phyloP scores from a whole-genome alignment of 2,329 filamentous ascomycete genomes.

The Dryadomyces quercus-mongolicae region DNA sequence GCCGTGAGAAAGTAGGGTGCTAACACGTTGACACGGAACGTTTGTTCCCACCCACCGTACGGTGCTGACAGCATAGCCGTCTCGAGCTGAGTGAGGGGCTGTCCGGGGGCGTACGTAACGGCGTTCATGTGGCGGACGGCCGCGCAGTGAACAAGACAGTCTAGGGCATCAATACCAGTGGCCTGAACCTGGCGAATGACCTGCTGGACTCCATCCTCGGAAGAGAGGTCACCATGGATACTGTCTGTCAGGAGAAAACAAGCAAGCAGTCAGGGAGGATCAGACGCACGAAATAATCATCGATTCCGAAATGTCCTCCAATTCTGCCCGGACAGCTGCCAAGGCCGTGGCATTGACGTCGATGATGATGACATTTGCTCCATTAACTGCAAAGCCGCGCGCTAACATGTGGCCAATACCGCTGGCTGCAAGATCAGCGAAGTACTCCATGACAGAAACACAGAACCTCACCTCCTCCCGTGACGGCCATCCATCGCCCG shows the following conservation, averaged over 20 bases:
- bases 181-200: neutral
- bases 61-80: conserved; percentile 12
- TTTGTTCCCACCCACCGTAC: conserved; percentile 9
- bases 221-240: conserved; percentile 7
- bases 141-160: conserved; percentile 3
- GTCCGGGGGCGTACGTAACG: conserved; percentile 6
- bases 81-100: conserved; percentile 22
- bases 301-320: neutral
- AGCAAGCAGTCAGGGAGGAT: neutral
- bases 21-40: conserved; percentile 11
- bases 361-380: conserved; percentile 10
- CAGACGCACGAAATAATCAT: neutral
- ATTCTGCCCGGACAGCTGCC: neutral
- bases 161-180: neutral
- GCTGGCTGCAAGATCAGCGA: neutral
- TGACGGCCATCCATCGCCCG: neutral
- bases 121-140: conserved; percentile 2
- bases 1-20: conserved; percentile 12
- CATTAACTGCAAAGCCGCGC: conserved; percentile 11
- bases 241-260: neutral
- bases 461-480: conserved; percentile 12
- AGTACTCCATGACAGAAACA: neutral
- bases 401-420: conserved; percentile 14
- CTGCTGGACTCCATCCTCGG: conserved; percentile 7
- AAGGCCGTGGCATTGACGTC: conserved; percentile 10